These are phyloP conservation scores for Rhizoclosmatium globosum DNA, from an alignment of 192 early-diverging fungal species.

Conservation along the genomic window DNA sequence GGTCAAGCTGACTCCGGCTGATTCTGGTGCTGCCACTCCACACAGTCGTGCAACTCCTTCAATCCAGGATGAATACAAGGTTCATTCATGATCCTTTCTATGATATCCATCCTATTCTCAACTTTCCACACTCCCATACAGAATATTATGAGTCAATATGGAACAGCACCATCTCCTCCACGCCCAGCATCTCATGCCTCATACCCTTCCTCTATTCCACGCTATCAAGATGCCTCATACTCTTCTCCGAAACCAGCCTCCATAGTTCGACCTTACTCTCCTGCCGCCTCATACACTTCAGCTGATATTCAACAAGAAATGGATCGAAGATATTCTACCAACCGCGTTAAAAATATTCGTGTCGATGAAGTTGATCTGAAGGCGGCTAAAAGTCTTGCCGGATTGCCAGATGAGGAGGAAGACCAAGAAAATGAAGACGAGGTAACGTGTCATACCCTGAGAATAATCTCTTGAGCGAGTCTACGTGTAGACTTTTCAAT, in stretches of 20 bases:
- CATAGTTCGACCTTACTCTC: conserved; percentile 7
- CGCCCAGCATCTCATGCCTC: not conserved
- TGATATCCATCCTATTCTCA: not conserved
- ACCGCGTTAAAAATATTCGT: not conserved
- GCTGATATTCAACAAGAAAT: conserved; percentile 18
- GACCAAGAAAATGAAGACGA: too few relatives aligned
- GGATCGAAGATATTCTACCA: not conserved
- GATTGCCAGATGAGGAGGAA: too few relatives aligned
- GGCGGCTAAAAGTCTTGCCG: not conserved
- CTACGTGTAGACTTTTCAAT: too few relatives aligned
- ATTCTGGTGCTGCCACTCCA: not conserved
- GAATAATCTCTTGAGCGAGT: too few relatives aligned
- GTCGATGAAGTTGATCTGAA: not conserved
- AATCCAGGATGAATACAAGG: conserved; percentile 26
- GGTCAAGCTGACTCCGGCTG: not conserved
- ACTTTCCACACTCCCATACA: not conserved
- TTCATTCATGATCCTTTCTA: not conserved
- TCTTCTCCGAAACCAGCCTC: not conserved
- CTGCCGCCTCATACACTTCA: conserved; percentile 3
- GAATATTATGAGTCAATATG: not conserved
- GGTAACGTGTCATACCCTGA: too few relatives aligned
- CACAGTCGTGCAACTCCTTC: not conserved
- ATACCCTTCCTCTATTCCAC: not conserved
- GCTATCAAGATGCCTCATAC: not conserved
- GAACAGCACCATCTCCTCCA: not conserved